Evolutionary conservation across 139 green algal species (phyloP).

Genomic region (Coelastrella sp.): DNA sequence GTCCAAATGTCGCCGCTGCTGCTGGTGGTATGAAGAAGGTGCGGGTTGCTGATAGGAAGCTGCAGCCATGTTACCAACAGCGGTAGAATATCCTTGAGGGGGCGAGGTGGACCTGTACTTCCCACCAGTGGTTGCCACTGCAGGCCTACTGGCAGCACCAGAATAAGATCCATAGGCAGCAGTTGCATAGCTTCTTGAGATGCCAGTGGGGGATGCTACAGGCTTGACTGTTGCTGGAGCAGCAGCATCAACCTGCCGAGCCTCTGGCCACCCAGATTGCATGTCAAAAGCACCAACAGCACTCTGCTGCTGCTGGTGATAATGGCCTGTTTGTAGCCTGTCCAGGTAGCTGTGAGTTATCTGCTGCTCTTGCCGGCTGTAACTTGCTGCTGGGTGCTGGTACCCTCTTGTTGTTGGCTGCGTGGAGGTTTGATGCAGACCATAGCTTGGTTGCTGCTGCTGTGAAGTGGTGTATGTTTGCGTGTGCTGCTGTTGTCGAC

Average conservation of each 20-base stretch:
- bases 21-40: no score
- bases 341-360: background rate
- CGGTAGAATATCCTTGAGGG: no score
- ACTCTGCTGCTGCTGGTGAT: background rate
- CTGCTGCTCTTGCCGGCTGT: background rate
- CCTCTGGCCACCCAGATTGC: background rate
- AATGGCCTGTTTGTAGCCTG: background rate
- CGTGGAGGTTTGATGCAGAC: background rate
- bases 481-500: background rate
- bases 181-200: background rate
- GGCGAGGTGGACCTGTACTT: no score
- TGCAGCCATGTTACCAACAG: no score
- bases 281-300: background rate
- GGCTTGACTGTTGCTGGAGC: background rate
- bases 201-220: background rate
- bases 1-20: no score
- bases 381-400: background rate
- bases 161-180: background rate
- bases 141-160: no score
- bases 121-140: no score
- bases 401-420: background rate
- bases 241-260: background rate
- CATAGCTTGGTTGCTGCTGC: background rate
- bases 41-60: no score
- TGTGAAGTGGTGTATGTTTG: background rate